A percentile compares a stretch with the other conserved stretches of the same genome.
Evolutionary conservation across 441 rosid species (phyloP).

Genomic region (Caryocar brasiliense): DNA sequence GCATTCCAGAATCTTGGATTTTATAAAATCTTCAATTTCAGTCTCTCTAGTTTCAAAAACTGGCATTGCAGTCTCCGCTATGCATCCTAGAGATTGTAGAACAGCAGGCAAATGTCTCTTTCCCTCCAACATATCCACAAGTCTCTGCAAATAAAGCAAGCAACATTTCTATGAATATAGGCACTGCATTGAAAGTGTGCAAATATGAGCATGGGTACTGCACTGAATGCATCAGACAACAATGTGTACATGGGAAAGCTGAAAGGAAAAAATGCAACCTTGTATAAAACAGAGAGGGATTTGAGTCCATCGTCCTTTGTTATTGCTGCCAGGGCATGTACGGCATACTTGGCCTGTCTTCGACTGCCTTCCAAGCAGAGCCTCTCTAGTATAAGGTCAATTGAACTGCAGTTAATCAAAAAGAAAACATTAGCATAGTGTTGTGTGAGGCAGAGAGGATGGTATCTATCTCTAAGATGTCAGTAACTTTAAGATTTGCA

Average conservation of each 20-base stretch:
- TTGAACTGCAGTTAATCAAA: constrained; percentile 50
- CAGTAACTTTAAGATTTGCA: constrained; percentile 19
- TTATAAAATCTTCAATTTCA: constrained; percentile 74
- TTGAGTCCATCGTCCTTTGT: constrained; percentile 97
- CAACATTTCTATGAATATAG: too few relatives aligned
- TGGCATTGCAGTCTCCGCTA: constrained; percentile 95
- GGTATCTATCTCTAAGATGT: neutral
- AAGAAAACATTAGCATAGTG: constrained; percentile 21
- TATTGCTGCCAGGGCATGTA: constrained; percentile 95
- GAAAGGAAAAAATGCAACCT: constrained; percentile 37
- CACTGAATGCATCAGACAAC: too few relatives aligned
- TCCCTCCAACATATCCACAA: constrained; percentile 88
- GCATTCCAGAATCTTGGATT: constrained; percentile 58
- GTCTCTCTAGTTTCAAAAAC: constrained; percentile 96
- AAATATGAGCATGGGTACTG: too few relatives aligned
- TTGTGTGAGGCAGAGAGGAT: too few relatives aligned
- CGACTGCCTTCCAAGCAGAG: constrained; percentile 96
- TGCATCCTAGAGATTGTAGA: constrained; percentile 93
- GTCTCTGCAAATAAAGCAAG: constrained; percentile 54
- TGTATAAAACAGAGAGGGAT: constrained; percentile 94
- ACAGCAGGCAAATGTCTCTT: constrained; percentile 85
- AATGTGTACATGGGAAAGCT: neutral
- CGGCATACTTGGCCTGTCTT: constrained; percentile 96
- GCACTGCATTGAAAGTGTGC: too few relatives aligned
- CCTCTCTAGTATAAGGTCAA: constrained; percentile 86